Conservation (phyloP, 495 filamentous ascomycete species). For the Arthonia radiata region DNA sequence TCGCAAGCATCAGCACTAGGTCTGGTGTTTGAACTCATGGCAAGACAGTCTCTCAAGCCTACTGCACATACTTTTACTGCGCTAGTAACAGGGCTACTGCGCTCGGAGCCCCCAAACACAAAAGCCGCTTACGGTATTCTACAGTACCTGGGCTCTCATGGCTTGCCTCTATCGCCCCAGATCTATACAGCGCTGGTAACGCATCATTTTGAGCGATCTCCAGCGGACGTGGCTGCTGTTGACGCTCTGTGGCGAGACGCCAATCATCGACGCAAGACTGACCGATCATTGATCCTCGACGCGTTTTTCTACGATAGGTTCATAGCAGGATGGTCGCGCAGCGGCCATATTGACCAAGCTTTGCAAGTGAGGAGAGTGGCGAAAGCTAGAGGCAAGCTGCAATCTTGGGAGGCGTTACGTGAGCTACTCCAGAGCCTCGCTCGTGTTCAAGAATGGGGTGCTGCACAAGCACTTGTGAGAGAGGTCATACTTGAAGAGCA, state of each 20-base stretch:
- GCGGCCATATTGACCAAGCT: conserved; percentile 20
- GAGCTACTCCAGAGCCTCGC: no score
- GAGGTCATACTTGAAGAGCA: no score
- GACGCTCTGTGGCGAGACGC: conserved; percentile 28
- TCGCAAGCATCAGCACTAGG: conserved; percentile 13
- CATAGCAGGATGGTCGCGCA: conserved; percentile 31
- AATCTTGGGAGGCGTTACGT: no score
- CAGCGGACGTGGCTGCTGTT: conserved; percentile 31
- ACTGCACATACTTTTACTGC: conserved; percentile 34
- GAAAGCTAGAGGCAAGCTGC: no score
- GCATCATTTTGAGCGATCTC: conserved; percentile 32
- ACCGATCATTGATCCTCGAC: conserved; percentile 21
- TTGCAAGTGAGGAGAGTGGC: no score
- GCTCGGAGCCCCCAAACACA: conserved; percentile 15
- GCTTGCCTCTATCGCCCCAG: conserved; percentile 26
- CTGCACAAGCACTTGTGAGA: no score
- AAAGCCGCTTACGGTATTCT: conserved; percentile 32
- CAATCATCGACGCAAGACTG: conserved; percentile 16
- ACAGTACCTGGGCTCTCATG: conserved; percentile 26
- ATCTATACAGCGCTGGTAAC: conserved; percentile 48
- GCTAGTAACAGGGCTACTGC: conserved; percentile 36
- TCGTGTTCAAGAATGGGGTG: no score
- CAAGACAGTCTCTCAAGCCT: conserved; percentile 22
- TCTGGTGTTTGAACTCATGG: conserved; percentile 27
- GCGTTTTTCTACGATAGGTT: conserved; percentile 41